Evolutionary conservation across 2,329 filamentous ascomycete species (phyloP), one percentile per base, ranked within the genome.

Genomic region (Ophiostoma perfectum): DNA sequence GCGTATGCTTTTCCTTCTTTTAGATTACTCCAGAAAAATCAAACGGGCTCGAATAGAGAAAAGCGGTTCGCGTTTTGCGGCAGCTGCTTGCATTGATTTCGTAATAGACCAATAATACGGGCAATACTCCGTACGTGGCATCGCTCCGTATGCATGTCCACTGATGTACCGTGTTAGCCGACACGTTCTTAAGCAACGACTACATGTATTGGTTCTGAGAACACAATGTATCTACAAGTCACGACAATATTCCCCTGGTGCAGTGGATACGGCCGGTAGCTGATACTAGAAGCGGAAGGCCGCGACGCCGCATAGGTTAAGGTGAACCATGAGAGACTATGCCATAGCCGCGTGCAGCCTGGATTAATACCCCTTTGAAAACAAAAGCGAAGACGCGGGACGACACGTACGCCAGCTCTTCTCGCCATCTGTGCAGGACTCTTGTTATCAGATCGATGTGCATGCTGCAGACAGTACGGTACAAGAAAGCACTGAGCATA

Each of bases 121-220:
- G 38, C 27, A 18, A 60, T 60, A 18, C 9, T 38, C 55, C 27
- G 27, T 60, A 60, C 55, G 14, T 38, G 55, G 55, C 55, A 60
- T 60, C 38, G 27, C 55, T 60, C 55, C 55, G 55, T 60, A 60
- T 60, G 55, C 55, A 60, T n/a, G 49, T 38, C 55, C 55, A 60
- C 55, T 18, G 55, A 39, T 60, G 5, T 27, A 27, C 27, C 27
- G 27, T 27, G 27, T 27, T 27, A 27, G 27, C 55, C 11, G 42
- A 5, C 27, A 39, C 27, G 4, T 38, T 6, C 9, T 11, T 1
- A 60, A 2, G 14, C 14, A 49, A 4, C 1, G 36, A 16, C 27
- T 4, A 60, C 27, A 60, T 27, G 12, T 14, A 27, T 12, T 44
- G 27, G 27, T 27, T 27, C 27, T 27, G 18, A 55, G 4, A 55